Conservation (phyloP, 495 filamentous ascomycete genomes). For the Penicillium canariense region DNA sequence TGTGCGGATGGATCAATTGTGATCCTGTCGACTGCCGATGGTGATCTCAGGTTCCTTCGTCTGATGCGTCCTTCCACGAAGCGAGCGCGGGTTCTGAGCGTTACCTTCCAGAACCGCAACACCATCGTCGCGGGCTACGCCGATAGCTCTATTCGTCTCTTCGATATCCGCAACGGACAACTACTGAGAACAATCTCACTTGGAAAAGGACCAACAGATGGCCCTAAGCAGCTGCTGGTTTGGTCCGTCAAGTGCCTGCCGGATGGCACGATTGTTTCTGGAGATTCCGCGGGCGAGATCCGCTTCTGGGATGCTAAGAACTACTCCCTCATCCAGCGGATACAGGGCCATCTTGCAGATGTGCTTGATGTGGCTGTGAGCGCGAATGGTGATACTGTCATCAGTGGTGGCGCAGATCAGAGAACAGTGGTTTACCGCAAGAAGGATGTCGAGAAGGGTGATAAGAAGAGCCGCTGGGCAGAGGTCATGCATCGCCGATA, state of each 20-base stretch:
- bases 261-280: slow-evolving; percentile 88
- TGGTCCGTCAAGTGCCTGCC: slow-evolving; percentile 88
- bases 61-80: slow-evolving; percentile 73
- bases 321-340: slow-evolving; percentile 78
- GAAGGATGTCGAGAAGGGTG: slow-evolving; percentile 51
- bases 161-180: slow-evolving; percentile 76
- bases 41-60: slow-evolving; percentile 69
- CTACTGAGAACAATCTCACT: slow-evolving; percentile 78
- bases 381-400: slow-evolving; percentile 75
- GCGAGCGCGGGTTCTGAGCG: slow-evolving; percentile 80
- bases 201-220: slow-evolving; percentile 69
- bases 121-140: slow-evolving; percentile 86
- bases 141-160: slow-evolving; percentile 86
- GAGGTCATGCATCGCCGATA: slow-evolving; percentile 79
- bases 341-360: slow-evolving; percentile 86
- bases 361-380: slow-evolving; percentile 79
- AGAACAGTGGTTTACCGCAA: slow-evolving; percentile 75
- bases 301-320: slow-evolving; percentile 92
- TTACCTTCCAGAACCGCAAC: slow-evolving; percentile 81
- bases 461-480: slow-evolving; percentile 67
- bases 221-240: slow-evolving; percentile 80
- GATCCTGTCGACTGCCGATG: slow-evolving; percentile 78
- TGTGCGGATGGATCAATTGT: slow-evolving; percentile 90
- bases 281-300: slow-evolving; percentile 89
- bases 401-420: slow-evolving; percentile 89